phyloP scores from a whole-genome alignment of 495 filamentous ascomycete genomes.

The Aeminium ludgeri region DNA sequence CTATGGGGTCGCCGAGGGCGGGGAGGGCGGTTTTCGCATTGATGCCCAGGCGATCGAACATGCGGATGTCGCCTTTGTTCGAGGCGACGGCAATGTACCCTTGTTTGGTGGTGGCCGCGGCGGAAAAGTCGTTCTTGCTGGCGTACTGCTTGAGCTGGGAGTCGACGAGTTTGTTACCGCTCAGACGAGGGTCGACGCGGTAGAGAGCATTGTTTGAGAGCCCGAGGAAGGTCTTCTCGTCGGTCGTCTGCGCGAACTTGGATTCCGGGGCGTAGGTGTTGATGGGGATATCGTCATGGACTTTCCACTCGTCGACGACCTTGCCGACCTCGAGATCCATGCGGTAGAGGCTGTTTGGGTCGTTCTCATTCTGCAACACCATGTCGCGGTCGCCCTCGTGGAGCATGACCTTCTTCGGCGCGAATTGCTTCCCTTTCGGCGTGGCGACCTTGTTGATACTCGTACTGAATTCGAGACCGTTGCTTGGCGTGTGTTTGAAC shows the following conservation, averaged over 20 bases:
- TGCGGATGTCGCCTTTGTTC: slow-evolving; percentile 91
- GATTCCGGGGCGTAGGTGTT: slow-evolving; percentile 81
- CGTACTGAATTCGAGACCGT: slow-evolving; percentile 90
- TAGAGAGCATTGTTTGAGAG: slow-evolving; percentile 81
- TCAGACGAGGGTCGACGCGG: slow-evolving; percentile 79
- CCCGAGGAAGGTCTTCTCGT: slow-evolving; percentile 86
- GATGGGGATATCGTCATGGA: slow-evolving; percentile 94
- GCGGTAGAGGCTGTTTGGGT: slow-evolving; percentile 85
- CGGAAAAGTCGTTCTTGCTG: slow-evolving; percentile 92
- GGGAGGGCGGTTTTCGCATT: slow-evolving; percentile 96
- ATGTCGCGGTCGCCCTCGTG: slow-evolving; percentile 84
- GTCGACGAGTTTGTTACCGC: slow-evolving; percentile 86
- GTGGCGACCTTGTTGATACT: slow-evolving; percentile 93
- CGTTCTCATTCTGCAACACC: slow-evolving; percentile 69
- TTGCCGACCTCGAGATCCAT: slow-evolving; percentile 98
- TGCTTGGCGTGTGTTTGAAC: slow-evolving; percentile 89
- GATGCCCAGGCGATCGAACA: slow-evolving; percentile 92
- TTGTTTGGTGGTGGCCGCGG: slow-evolving; percentile 83
- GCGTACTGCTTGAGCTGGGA: slow-evolving; percentile 84
- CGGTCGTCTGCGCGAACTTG: slow-evolving; percentile 97
- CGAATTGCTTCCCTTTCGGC: slow-evolving; percentile 72
- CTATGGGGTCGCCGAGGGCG: slow-evolving; percentile 85
- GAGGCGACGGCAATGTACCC: slow-evolving; percentile 93
- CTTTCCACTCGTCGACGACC: slow-evolving; percentile 98
- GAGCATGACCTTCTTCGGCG: slow-evolving; percentile 94